phyloP scores from a whole-genome alignment of 208 protist genomes.

The Leishmania tropica region DNA sequence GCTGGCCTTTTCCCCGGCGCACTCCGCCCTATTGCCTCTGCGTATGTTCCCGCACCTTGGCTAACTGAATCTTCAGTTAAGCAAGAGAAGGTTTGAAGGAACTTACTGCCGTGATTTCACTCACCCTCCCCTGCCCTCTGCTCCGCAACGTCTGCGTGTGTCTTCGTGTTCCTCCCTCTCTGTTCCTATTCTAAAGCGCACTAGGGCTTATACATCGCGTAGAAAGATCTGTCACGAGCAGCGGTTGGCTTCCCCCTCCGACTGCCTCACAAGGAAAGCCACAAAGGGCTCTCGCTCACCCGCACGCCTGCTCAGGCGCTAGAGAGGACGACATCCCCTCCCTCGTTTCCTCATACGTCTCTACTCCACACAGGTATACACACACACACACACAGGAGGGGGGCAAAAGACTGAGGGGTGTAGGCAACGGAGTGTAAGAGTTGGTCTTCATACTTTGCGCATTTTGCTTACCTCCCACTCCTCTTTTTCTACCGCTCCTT shows the following conservation, averaged over 20 bases:
- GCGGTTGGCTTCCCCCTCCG: neutral
- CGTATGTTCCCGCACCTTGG: neutral
- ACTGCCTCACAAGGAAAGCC: neutral
- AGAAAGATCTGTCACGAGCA: neutral
- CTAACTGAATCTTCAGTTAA: neutral
- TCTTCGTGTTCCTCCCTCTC: neutral
- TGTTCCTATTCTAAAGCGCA: neutral
- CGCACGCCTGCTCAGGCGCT: neutral
- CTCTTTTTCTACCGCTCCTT: neutral
- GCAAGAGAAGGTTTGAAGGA: too few relatives aligned
- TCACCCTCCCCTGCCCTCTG: neutral
- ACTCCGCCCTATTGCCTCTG: neutral
- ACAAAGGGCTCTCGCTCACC: neutral
- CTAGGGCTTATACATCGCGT: neutral
- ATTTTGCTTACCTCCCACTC: neutral
- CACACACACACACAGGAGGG: neutral
- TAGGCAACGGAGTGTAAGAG: neutral
- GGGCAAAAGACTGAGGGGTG: neutral
- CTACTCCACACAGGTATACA: too few relatives aligned
- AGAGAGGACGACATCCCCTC: neutral
- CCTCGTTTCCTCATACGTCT: neutral
- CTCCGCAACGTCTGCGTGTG: neutral
- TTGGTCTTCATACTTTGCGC: neutral
- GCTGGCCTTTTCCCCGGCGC: neutral
- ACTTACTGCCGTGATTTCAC: neutral